These are phyloP conservation scores for Xylariaceae sp. DNA, from an alignment of 2,329 filamentous ascomycete species.

Conservation along the genomic window DNA sequence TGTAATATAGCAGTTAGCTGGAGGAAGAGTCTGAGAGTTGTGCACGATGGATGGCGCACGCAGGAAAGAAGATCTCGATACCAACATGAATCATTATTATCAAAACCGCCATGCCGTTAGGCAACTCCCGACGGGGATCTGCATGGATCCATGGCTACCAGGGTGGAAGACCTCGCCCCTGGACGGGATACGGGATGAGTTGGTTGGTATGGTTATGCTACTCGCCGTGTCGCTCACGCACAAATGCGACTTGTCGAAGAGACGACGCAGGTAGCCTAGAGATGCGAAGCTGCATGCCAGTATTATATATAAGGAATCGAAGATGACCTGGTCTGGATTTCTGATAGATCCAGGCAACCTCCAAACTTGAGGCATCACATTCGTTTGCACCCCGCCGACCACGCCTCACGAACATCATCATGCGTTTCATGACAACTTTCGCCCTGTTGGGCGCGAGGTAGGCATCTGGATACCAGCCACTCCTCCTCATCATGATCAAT, in stretches of 20 bases:
- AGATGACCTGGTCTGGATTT: neutral
- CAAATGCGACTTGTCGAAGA: conserved; percentile 4
- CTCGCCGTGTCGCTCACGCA: neutral
- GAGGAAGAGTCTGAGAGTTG: neutral
- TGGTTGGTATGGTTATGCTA: neutral
- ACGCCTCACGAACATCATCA: conserved; percentile 17
- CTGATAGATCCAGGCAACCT: conserved; percentile 3
- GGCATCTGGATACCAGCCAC: neutral
- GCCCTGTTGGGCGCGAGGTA: conserved; percentile 29
- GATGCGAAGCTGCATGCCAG: neutral
- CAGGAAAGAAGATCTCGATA: conserved; percentile 3
- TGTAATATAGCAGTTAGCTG: neutral
- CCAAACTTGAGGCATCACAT: conserved; percentile 20
- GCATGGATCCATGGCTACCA: conserved; percentile 22
- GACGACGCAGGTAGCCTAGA: too few species aligned
- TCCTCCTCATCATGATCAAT: neutral
- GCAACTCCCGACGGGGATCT: conserved; percentile 23
- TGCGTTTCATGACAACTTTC: conserved; percentile 24
- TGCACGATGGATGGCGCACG: conserved; percentile 15
- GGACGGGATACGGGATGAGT: conserved; percentile 1
- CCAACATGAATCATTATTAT: conserved; percentile 16
- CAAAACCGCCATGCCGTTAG: conserved; percentile 15
- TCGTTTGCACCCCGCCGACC: conserved; percentile 22
- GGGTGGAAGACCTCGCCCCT: conserved; percentile 8
- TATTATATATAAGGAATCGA: conserved; percentile 18